Evolutionary conservation across 164 flowering plant species (phyloP).

Genomic region (Umbilicus rupestris): DNA sequence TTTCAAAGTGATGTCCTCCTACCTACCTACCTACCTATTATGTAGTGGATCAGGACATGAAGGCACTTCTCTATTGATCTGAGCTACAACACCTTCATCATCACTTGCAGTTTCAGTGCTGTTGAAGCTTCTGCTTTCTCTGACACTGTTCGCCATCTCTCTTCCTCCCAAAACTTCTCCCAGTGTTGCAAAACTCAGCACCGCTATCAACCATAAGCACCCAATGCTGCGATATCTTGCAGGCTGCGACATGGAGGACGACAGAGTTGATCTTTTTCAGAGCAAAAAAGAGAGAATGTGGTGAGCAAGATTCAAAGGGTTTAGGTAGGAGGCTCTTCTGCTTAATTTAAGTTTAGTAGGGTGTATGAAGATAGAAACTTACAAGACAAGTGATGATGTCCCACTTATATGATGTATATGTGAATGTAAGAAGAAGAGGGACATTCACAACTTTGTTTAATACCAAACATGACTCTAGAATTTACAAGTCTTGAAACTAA

Average conservation of each 20-base stretch:
- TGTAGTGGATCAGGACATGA: slow-evolving; percentile 36
- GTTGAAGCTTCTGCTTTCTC: neutral
- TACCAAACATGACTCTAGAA: too few species aligned
- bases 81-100: slow-evolving; percentile 17
- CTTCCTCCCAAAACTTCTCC: neutral
- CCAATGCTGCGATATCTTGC: neutral
- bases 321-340: neutral
- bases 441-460: neutral
- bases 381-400: slow-evolving; percentile 1
- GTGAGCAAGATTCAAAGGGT: neutral
- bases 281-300: neutral
- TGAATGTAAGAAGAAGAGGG: neutral
- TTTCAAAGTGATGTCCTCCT: too few species aligned
- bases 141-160: neutral
- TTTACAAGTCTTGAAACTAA: too few species aligned
- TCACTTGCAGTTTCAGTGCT: neutral
- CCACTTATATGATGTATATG: slow-evolving; percentile 3
- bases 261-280: neutral
- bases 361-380: neutral
- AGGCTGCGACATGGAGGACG: neutral
- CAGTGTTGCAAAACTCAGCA: neutral
- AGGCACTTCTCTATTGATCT: slow-evolving; percentile 26
- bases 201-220: neutral
- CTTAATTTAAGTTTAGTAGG: neutral
- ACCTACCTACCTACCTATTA: slow-evolving; percentile 21